Evolutionary conservation across 768 basidiomycete genomes (phyloP), one percentile per base, ranked within the genome.

Genomic region (Phylloporus sp.): DNA sequence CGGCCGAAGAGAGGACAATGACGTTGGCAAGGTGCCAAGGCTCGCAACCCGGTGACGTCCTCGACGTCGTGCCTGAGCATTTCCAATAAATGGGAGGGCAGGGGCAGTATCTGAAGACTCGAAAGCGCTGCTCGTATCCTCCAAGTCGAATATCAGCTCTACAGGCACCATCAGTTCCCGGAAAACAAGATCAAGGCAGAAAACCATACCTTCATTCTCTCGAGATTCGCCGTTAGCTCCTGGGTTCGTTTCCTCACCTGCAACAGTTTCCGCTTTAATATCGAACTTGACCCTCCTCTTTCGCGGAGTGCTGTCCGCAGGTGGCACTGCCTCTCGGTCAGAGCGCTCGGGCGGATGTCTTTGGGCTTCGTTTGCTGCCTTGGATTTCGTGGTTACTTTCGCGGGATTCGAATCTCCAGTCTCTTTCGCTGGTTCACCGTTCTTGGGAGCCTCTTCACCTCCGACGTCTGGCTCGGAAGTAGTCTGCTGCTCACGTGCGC

Each of bases 111-210:
- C 64, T 21, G 58, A 50, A 21, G 65, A 56, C 32, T 70, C 56
- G 32, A 57, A 68, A 54, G 64, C 50, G 24, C 63, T 63, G 8
- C 40, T 59, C 28, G 76, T 78, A 35, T 80, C 79, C 41, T 90
- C 87, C 53, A 88, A 68, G 42, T 79, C 77, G 52, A 90, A 90
- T 31, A 90, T 77, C 69, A 81, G 71, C 44, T 80, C 85, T 84
- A 33, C 37, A n/a, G 20, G 26, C 27, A 28, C 14, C 47, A 28
- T 58, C 42, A 59, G 43, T 23, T 11, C 4, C 29, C 7, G n/a
- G 40, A 4, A 36, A 43, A 9, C 20, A 41, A 32, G 21, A 9
- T 33, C 2, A 26, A 41, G 38, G 38, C 21, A 22, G 29, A 44
- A 42, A 42, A 52, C 48, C 63, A 48, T 52, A 79, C 82, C 82